A percentile compares a stretch with the other conserved stretches of the same genome.
Evolutionary conservation across 1,284 basidiomycete genomes (phyloP).

Genomic region (Blastosporella zonata): DNA sequence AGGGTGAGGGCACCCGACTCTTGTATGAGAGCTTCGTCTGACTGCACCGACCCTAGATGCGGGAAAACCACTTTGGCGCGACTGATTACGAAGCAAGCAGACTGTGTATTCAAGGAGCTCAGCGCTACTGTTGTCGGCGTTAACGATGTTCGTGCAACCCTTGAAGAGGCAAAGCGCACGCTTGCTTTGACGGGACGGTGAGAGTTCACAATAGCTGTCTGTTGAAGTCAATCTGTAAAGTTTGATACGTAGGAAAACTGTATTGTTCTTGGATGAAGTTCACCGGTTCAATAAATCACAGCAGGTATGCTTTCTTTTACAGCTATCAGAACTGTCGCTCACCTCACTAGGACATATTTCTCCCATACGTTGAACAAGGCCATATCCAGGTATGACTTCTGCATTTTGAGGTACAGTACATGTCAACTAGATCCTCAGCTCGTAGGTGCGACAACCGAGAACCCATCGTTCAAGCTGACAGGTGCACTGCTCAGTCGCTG

Average conservation of each 20-base stretch:
- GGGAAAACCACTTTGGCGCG: conserved; percentile 83
- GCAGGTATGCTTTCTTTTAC: conserved; percentile 47
- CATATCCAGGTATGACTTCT: conserved; percentile 55
- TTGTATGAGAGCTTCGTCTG: neutral
- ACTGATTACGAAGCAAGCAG: conserved; percentile 58
- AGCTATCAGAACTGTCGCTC: neutral
- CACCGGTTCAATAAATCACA: conserved; percentile 87
- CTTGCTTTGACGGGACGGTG: conserved; percentile 71
- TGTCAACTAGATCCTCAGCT: conserved; percentile 39
- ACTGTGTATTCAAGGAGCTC: conserved; percentile 72
- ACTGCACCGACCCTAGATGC: conserved; percentile 35
- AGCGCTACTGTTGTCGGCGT: conserved; percentile 75
- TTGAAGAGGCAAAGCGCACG: conserved; percentile 77
- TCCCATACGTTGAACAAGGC: conserved; percentile 80
- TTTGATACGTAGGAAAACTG: conserved; percentile 46
- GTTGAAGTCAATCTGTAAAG: neutral
- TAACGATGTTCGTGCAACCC: conserved; percentile 74
- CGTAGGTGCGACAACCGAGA: conserved; percentile 90
- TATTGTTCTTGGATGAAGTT: conserved; percentile 85
- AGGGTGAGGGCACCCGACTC: conserved; percentile 40
- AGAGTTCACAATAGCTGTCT: conserved; percentile 4
- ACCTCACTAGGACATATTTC: conserved; percentile 62
- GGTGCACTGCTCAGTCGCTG: conserved; percentile 79
- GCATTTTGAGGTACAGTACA: neutral
- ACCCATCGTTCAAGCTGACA: conserved; percentile 85